Evolutionary conservation across 2,329 filamentous ascomycete species (phyloP), one percentile per base, ranked within the genome.

Genomic region (Aspergillus candidus): DNA sequence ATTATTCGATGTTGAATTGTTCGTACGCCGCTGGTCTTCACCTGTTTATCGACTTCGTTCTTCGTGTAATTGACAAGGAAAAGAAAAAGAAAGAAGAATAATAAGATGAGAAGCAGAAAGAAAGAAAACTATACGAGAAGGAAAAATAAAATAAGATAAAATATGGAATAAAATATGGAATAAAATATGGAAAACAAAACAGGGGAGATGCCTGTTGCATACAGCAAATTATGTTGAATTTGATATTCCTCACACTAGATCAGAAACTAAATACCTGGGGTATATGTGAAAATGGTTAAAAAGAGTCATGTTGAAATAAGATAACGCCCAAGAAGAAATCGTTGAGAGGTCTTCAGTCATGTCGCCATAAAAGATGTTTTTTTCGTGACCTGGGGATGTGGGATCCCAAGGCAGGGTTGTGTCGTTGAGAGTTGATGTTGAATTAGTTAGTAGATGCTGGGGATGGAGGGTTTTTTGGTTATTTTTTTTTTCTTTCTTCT

Each of bases 281-380:
- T 64, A 65, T 65, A 61, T 60, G 54, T 49, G 47, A 51, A 49
- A 39, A 44, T 54, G 51, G 51, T 53, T 53, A 50, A 50, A 50
- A 48, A 43, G 46, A 43, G 46, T 48, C 46, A 62, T 65, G 63
- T 66, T 65, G 62, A 66, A 66, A 59, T 62, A 52, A 57, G 59
- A 55, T 51, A 63, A 63, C 61, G 60, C 60, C 63, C 55, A 58
- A 48, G 60, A 66, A 65, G 59, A 63, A 64, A 60, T 66, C 61
- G 63, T 66, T 66, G 62, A 66, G 62, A 65, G 58, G 59, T 65
- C 61, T 64, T 66, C 62, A 60, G 51, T 65, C 62, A 55, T 66
- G 56, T 60, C 60, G 61, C 59, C 62, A 57, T 66, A 57, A 65
- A 60, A 62, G 54, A 61, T 62, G 31, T 27, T 27, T 27, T 27